These are phyloP conservation scores for Quercus ilex DNA, from an alignment of 306 rosid species.

Conservation along the genomic window DNA sequence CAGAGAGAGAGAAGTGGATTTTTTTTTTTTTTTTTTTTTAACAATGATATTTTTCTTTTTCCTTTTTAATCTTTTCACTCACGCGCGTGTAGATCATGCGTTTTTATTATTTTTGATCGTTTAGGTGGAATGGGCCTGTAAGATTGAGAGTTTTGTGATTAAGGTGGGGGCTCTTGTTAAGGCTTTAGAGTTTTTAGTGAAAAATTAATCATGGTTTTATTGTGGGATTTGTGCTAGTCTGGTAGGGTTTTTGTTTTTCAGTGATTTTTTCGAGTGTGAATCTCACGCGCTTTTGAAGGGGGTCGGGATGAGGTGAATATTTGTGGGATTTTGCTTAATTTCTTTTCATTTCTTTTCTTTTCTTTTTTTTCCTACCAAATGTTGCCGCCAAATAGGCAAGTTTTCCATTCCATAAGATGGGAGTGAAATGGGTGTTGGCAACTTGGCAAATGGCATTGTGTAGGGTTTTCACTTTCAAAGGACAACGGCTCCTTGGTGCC, in stretches of 20 bases:
- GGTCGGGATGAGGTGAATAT: neutral
- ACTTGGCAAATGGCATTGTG: neutral
- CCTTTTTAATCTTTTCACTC: neutral
- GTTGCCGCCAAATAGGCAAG: slow-evolving; percentile 68
- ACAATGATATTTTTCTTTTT: slow-evolving; percentile 7
- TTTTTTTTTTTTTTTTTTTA: neutral
- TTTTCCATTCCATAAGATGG: neutral
- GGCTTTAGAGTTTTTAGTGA: no score
- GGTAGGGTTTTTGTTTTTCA: no score
- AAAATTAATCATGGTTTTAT: no score
- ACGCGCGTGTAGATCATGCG: slow-evolving; percentile 23
- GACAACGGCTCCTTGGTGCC: slow-evolving; percentile 48
- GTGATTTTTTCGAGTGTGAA: neutral
- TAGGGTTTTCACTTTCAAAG: slow-evolving; percentile 1
- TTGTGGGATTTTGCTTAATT: neutral
- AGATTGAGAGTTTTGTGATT: neutral
- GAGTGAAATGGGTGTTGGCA: neutral
- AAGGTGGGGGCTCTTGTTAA: neutral
- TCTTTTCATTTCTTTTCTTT: neutral
- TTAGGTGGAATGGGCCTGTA: neutral
- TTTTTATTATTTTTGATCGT: neutral
- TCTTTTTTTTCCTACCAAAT: slow-evolving; percentile 1
- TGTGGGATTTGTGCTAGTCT: no score
- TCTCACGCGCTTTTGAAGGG: slow-evolving; percentile 26
- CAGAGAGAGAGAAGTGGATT: neutral